These are phyloP conservation scores for Apophysomyces ossiformis DNA, from an alignment of 371 early-diverging fungal genomes.

Conservation along the genomic window DNA sequence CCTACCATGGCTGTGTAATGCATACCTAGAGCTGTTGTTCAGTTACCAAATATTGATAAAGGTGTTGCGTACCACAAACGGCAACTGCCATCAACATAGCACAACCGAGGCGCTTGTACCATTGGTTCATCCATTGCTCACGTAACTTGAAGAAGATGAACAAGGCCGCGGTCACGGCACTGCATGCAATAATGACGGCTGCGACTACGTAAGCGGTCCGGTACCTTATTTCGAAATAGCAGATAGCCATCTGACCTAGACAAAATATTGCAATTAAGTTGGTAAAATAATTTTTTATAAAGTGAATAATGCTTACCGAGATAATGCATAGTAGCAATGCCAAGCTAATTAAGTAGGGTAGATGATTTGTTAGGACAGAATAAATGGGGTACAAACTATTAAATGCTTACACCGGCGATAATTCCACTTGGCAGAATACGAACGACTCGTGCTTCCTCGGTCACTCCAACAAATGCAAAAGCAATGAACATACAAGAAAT, in stretches of 20 bases:
- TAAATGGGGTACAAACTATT: neutral
- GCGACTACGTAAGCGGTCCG: slow-evolving; percentile 29
- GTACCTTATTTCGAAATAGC: slow-evolving; percentile 35
- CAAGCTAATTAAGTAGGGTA: slow-evolving; percentile 27
- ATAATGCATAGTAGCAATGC: slow-evolving; percentile 51
- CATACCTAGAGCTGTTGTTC: slow-evolving; percentile 36
- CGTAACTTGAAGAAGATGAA: slow-evolving; percentile 52
- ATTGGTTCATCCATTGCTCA: slow-evolving; percentile 48
- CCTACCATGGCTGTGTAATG: slow-evolving; percentile 52
- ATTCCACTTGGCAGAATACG: slow-evolving; percentile 48
- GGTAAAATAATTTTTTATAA: neutral
- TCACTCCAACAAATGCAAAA: slow-evolving; percentile 46
- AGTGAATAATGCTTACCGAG: slow-evolving; percentile 30
- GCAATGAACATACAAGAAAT: slow-evolving; percentile 47
- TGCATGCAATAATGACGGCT: slow-evolving; percentile 41
- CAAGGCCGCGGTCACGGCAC: slow-evolving; percentile 39
- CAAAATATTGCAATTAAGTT: neutral
- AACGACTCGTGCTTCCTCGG: slow-evolving; percentile 37
- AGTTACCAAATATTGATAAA: neutral
- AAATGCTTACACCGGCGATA: slow-evolving; percentile 44
- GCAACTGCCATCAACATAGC: slow-evolving; percentile 49
- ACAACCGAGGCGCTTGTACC: slow-evolving; percentile 52
- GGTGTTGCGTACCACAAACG: slow-evolving; percentile 39
- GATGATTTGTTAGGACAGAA: slow-evolving; percentile 5
- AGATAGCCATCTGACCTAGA: slow-evolving; percentile 51